These are phyloP conservation scores for Penicillium lividum DNA, from an alignment of 495 filamentous ascomycete genomes.

Conservation along the genomic window DNA sequence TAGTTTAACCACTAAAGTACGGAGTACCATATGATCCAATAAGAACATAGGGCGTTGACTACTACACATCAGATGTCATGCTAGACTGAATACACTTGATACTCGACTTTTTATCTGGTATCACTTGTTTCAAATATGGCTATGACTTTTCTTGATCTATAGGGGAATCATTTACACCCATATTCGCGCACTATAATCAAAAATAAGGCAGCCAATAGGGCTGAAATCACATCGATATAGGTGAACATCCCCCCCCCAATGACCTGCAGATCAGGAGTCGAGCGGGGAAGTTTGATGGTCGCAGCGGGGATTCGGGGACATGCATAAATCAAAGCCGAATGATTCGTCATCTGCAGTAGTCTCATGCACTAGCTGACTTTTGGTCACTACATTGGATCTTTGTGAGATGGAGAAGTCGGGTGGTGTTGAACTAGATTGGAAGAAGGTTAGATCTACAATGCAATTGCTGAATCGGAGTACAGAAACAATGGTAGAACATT, in stretches of 20 bases:
- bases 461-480: neutral
- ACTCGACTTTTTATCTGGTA: neutral
- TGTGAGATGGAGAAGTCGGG: neutral
- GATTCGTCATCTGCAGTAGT: slow-evolving; percentile 16
- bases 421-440: neutral
- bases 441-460: neutral
- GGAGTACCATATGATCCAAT: too few species aligned
- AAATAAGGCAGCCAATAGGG: slow-evolving; percentile 13
- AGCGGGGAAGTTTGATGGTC: neutral
- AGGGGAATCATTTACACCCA: neutral
- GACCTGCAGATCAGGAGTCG: neutral
- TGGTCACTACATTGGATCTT: neutral
- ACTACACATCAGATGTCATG: too few species aligned
- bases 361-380: slow-evolving; percentile 1
- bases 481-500: neutral
- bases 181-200: neutral
- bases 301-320: slow-evolving; percentile 9
- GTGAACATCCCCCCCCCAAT: neutral
- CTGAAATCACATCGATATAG: neutral
- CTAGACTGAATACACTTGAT: neutral
- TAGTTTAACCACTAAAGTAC: too few species aligned
- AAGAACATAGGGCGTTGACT: too few species aligned
- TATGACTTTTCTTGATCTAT: neutral
- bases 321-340: slow-evolving; percentile 1
- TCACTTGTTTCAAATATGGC: neutral